phyloP scores from a whole-genome alignment of 2,329 filamentous ascomycete genomes.

The Neonectria faginata region DNA sequence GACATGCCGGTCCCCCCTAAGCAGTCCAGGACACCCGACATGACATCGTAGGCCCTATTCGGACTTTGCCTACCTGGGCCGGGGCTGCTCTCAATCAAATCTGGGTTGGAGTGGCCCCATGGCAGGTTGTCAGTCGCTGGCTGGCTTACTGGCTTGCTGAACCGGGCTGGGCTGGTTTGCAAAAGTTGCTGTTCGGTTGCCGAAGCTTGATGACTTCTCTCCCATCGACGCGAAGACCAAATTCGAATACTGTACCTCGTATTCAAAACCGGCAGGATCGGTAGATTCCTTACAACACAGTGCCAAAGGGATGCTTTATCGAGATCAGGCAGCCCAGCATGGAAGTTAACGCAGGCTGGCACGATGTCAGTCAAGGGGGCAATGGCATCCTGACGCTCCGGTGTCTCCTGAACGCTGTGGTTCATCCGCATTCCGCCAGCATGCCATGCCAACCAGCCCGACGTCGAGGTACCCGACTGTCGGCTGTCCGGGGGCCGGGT shows the following conservation, averaged over 20 bases:
- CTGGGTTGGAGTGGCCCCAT: constrained; percentile 23
- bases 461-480: constrained; percentile 19
- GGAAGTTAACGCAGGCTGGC: neutral
- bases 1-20: constrained; percentile 20
- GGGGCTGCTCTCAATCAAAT: constrained; percentile 21
- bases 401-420: neutral
- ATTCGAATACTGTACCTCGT: neutral
- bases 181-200: neutral
- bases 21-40: constrained; percentile 7
- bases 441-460: constrained; percentile 8
- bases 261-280: neutral
- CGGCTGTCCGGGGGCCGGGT: constrained; percentile 14
- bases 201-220: neutral
- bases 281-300: neutral
- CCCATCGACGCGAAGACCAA: neutral
- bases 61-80: constrained; percentile 17
- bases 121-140: constrained; percentile 11
- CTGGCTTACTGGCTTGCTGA: neutral
- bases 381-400: neutral
- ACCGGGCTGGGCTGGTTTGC: too few species aligned
- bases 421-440: constrained; percentile 13
- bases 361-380: neutral
- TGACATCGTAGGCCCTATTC: constrained; percentile 7
- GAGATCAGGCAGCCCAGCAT: neutral
- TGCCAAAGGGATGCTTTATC: neutral